Base-by-base conservation (phyloP, 2,329 filamentous ascomycete genomes). In the Aspergillus sp. region DNA sequence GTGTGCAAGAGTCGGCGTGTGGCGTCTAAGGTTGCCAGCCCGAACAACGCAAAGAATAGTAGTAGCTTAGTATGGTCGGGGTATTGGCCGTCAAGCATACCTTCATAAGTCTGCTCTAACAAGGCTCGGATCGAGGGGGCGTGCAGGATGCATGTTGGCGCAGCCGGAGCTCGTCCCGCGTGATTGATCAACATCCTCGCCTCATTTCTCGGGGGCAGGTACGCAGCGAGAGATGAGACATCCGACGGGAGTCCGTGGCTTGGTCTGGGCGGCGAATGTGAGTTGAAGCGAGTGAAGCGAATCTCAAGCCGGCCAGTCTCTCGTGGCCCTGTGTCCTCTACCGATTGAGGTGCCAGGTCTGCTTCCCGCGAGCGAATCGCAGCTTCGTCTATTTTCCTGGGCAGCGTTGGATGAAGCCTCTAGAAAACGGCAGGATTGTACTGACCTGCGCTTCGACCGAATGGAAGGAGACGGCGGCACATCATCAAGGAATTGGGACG, bases 111-210 rank as follows among this genome's bases (percentile, higher is more conserved):
- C 23, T 57, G 15, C 11, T 63, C 38, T 23, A 63, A 28, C 8
- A 61, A 4, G 2, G 19, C 38, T 13, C 28, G 22, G 4, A 57
- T 54, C 9, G 48, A 58, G 11, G 60, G 54, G 1, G 54, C 17
- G 48, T 62, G 63, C 13, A 64, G 53, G 4, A 61, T 52, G 7
- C 60, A 46, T 5, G 60, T 47, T 2, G 19, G 56, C 13, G 57
- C 30, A 1, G 46, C 54, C 25, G 61, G 22, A 22, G 22, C 48
- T 4, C 23, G 11, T 7, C n/a, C 52, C 11, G 61, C 63, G 25
- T 60, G 57, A n/a, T 52, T 13, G 22, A 65, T 58, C 23, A 65
- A 11, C 3, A 41, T 23, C 4, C 31, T 38, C 7, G 54, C 57
- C 9, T 61, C 13, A 1, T 7, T 28, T 30, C 47, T 25, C 3